phyloP scores from a whole-genome alignment of 2,329 filamentous ascomycete genomes.

The Drechslerella dactyloides region DNA sequence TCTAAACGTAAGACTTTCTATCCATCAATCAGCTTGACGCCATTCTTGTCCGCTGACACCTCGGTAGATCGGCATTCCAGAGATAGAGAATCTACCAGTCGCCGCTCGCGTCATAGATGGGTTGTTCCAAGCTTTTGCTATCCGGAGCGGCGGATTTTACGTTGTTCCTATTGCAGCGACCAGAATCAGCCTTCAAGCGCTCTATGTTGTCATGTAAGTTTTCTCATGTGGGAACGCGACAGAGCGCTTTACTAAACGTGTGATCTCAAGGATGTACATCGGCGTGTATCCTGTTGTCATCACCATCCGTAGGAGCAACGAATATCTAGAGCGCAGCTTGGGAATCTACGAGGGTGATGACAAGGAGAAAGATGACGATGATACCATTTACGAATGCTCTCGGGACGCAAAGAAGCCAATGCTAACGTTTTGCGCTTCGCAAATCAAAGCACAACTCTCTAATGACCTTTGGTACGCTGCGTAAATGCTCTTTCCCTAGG shows the following conservation, averaged over 20 bases:
- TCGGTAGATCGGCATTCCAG: constrained; percentile 58
- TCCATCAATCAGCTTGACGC: background rate
- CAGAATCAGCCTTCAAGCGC: constrained; percentile 62
- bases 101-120: constrained; percentile 61
- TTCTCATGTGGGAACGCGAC: background rate
- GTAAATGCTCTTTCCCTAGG: background rate
- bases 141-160: constrained; percentile 64
- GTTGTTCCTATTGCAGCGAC: constrained; percentile 60
- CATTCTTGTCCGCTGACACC: background rate
- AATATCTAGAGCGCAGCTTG: constrained; percentile 65
- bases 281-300: constrained; percentile 65
- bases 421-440: constrained; percentile 17
- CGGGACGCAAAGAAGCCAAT: constrained; percentile 17
- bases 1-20: constrained; percentile 54
- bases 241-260: background rate
- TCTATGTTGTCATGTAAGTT: constrained; percentile 64
- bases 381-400: constrained; percentile 50
- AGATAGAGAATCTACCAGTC: constrained; percentile 58
- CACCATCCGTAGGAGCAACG: constrained; percentile 64
- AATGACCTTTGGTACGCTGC: constrained; percentile 29
- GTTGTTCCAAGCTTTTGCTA: constrained; percentile 64
- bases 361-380: constrained; percentile 44
- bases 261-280: constrained; percentile 63
- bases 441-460: constrained; percentile 33
- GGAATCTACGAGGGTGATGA: constrained; percentile 61